A percentile compares a stretch with the other conserved stretches of the same genome.
Evolutionary conservation across 108 stramenopile species (phyloP).

Genomic region (Cyclotella distinguenda): DNA sequence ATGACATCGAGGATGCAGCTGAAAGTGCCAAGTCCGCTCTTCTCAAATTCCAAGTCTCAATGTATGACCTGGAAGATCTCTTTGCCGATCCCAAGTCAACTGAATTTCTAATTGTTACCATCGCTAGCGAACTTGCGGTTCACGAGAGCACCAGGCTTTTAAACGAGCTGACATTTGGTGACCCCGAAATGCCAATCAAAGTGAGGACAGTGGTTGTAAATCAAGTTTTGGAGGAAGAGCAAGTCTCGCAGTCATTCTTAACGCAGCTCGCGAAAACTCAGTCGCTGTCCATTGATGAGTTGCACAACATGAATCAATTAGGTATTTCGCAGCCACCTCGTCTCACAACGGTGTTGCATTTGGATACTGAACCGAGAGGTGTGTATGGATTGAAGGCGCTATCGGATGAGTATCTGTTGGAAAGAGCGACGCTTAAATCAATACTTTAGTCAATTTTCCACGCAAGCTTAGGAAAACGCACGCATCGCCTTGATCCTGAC

Average conservation of each 20-base stretch:
- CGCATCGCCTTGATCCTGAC: too few species aligned
- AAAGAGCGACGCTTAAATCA: constrained; percentile 1
- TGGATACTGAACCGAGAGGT: constrained; percentile 87
- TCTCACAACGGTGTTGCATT: constrained; percentile 62
- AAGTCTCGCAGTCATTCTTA: constrained; percentile 25
- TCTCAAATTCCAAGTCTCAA: constrained; percentile 80
- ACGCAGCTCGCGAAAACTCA: constrained; percentile 34
- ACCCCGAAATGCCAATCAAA: constrained; percentile 84
- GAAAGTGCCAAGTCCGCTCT: constrained; percentile 70
- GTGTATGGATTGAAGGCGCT: constrained; percentile 83
- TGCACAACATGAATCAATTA: constrained; percentile 31
- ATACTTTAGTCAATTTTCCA: too few species aligned
- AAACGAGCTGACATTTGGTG: constrained; percentile 86
- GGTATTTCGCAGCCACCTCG: constrained; percentile 44
- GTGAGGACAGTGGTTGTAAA: constrained; percentile 85
- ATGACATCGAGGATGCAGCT: constrained; percentile 65
- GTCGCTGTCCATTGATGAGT: constrained; percentile 28
- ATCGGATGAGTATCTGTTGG: constrained; percentile 35
- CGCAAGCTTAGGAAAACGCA: too few species aligned
- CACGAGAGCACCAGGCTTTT: constrained; percentile 82
- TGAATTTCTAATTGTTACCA: constrained; percentile 91
- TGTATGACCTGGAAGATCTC: constrained; percentile 89
- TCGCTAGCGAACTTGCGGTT: constrained; percentile 86
- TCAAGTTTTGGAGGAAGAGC: constrained; percentile 65
- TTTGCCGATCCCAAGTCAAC: constrained; percentile 81